Percentiles rank a stretch among this genome's conserved stretches.
Evolutionary conservation across 2,329 filamentous ascomycete species (phyloP).

Genomic region (Venturia nashicola): DNA sequence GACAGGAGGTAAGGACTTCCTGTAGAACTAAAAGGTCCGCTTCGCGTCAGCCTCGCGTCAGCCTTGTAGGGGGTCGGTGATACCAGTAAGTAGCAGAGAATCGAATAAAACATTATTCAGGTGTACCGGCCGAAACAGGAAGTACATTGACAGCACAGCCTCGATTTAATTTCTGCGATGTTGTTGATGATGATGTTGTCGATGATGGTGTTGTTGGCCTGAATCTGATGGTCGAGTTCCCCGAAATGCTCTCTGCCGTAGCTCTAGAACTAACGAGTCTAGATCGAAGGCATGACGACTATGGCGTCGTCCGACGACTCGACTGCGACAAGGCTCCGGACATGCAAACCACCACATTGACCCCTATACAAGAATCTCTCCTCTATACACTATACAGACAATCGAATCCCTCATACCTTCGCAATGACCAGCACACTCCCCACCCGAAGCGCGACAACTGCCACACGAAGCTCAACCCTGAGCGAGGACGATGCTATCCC

Average conservation of each 20-base stretch:
- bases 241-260: neutral
- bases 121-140: neutral
- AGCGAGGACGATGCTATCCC: slow-evolving; percentile 34
- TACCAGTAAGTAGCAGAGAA: too few species aligned
- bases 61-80: neutral
- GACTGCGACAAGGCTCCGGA: neutral
- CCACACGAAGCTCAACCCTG: slow-evolving; percentile 4
- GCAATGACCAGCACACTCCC: slow-evolving; percentile 3
- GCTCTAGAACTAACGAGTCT: too few species aligned
- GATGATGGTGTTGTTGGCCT: neutral
- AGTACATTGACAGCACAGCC: neutral
- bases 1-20: too few species aligned
- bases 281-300: neutral
- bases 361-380: neutral
- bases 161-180: neutral
- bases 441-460: slow-evolving; percentile 5
- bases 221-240: neutral
- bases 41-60: too few species aligned
- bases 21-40: too few species aligned
- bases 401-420: neutral
- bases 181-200: neutral
- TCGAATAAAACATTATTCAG: too few species aligned
- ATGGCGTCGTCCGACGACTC: neutral
- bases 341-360: neutral
- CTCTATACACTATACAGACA: neutral